These are phyloP conservation scores for Gaillardinia entomophila DNA, from an alignment of 805 yeast genomes.

Conservation along the genomic window DNA sequence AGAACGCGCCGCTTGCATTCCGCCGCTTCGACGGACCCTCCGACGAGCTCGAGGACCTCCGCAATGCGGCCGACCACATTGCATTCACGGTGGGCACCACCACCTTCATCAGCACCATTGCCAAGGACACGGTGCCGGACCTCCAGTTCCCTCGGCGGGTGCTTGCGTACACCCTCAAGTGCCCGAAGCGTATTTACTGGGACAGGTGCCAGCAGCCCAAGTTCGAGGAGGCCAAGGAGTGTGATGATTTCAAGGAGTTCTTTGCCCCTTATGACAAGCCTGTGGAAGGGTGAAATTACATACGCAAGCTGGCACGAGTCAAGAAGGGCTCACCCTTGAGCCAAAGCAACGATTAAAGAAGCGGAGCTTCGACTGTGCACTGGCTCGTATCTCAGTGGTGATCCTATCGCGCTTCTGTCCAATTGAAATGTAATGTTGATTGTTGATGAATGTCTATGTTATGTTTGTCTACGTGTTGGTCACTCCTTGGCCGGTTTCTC, in stretches of 20 bases:
- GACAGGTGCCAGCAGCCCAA: slow-evolving; percentile 63
- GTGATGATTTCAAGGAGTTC: slow-evolving; percentile 52
- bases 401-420: too few relatives aligned
- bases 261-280: slow-evolving; percentile 55
- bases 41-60: slow-evolving; percentile 12
- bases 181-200: slow-evolving; percentile 69
- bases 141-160: slow-evolving; percentile 82
- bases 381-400: too few relatives aligned
- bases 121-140: slow-evolving; percentile 45
- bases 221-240: slow-evolving; percentile 58
- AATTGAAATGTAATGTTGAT: too few relatives aligned
- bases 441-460: background rate
- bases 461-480: too few relatives aligned
- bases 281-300: background rate
- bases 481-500: background rate
- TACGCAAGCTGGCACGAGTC: too few relatives aligned
- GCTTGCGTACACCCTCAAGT: slow-evolving; percentile 54
- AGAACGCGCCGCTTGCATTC: slow-evolving; percentile 42
- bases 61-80: slow-evolving; percentile 33
- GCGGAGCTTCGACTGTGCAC: too few relatives aligned
- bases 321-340: too few relatives aligned
- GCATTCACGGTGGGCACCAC: slow-evolving; percentile 20
- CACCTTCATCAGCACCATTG: slow-evolving; percentile 13
- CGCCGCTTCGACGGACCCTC: slow-evolving; percentile 18
- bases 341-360: too few relatives aligned